Evolutionary conservation across 352 stramenopile species (phyloP).

Genomic region (Phytophthora boehmeriae): DNA sequence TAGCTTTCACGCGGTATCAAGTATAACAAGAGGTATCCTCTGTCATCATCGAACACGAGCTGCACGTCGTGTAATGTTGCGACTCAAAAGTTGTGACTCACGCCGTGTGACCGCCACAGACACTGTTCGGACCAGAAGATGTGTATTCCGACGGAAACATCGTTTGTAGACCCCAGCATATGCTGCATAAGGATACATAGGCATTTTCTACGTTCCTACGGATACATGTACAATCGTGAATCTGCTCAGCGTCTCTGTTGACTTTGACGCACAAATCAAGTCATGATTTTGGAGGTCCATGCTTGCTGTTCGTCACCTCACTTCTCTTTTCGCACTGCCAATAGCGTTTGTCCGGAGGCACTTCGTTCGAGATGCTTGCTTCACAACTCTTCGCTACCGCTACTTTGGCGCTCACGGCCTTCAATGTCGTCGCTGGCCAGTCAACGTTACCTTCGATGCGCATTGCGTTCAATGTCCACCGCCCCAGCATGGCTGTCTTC

Average conservation of each 20-base stretch:
- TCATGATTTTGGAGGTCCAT: too few species aligned
- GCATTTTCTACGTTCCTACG: not conserved
- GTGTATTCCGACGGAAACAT: not conserved
- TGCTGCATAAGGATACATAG: not conserved
- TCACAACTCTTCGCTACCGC: not conserved
- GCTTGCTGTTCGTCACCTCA: not conserved
- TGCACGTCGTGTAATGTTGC: too few species aligned
- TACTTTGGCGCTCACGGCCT: not conserved
- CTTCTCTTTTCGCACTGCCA: not conserved
- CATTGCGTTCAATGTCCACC: slow-evolving; percentile 42
- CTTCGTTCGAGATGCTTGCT: slow-evolving; percentile 10
- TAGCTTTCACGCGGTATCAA: too few species aligned
- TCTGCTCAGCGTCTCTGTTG: not conserved
- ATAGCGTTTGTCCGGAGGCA: not conserved
- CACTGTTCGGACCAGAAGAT: slow-evolving; percentile 1
- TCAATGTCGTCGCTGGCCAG: slow-evolving; percentile 1
- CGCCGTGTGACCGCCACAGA: not conserved
- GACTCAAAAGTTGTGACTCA: too few species aligned
- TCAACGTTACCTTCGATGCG: slow-evolving; percentile 24
- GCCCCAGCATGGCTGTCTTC: slow-evolving; percentile 44
- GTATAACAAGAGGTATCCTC: too few species aligned
- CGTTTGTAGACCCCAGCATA: not conserved
- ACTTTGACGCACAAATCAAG: not conserved
- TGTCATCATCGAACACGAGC: too few species aligned
- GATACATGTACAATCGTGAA: too few species aligned